Conservation (phyloP, 768 basidiomycete species). For the Boletus reticuloceps region DNA sequence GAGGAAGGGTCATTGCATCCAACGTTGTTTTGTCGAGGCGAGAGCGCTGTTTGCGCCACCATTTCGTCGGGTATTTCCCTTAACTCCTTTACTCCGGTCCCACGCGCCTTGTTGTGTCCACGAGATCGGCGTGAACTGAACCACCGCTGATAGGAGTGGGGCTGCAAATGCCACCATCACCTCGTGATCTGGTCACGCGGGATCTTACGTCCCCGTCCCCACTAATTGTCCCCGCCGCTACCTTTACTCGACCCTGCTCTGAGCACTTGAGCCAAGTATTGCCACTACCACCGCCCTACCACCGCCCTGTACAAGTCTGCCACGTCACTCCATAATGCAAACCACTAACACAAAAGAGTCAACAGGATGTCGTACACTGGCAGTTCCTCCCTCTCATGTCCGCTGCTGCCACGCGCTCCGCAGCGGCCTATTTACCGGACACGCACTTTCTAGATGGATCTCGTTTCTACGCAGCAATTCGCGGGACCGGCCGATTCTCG, state of each 20-base stretch:
- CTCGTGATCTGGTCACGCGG: conserved; percentile 1
- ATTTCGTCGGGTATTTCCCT: conserved; percentile 7
- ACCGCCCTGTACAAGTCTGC: not conserved
- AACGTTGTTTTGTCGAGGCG: conserved; percentile 27
- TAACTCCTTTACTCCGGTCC: conserved; percentile 17
- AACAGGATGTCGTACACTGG: too few species aligned
- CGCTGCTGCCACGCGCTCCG: conserved; percentile 11
- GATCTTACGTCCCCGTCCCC: conserved; percentile 6
- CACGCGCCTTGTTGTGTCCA: conserved; percentile 12
- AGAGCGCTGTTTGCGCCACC: not conserved
- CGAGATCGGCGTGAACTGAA: not conserved
- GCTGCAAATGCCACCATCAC: conserved; percentile 13
- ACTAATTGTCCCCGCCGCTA: not conserved
- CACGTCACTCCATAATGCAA: not conserved
- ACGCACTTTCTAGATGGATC: not conserved
- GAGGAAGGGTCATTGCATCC: not conserved
- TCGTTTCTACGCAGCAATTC: conserved; percentile 4
- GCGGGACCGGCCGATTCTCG: conserved; percentile 21
- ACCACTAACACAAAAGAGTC: too few species aligned
- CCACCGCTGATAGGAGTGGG: conserved; percentile 21
- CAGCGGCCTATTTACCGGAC: conserved; percentile 11
- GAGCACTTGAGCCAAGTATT: not conserved
- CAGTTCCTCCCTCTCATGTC: not conserved
- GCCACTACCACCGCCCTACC: conserved; percentile 1
- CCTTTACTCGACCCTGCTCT: not conserved